A percentile compares a stretch with the other conserved stretches of the same genome.
Evolutionary conservation across 371 early-diverging fungal species (phyloP).

Genomic region (Saksenaea oblongispora): DNA sequence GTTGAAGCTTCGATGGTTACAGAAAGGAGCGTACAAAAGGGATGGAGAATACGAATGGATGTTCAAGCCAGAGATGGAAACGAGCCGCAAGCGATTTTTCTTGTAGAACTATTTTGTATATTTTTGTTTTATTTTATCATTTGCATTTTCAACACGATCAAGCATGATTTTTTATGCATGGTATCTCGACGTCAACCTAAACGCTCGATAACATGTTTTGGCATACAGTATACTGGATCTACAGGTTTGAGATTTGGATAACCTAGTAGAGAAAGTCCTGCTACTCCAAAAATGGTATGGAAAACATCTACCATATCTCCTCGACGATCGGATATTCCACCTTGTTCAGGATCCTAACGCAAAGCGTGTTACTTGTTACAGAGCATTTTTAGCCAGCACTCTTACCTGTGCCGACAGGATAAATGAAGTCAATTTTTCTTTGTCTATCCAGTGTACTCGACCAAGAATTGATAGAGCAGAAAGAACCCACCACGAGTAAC

Average conservation of each 20-base stretch:
- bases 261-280: conserved; percentile 86
- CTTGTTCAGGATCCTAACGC: conserved; percentile 74
- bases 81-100: conserved; percentile 83
- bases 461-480: conserved; percentile 88
- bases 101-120: conserved; percentile 40
- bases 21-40: conserved; percentile 91
- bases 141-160: background rate
- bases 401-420: conserved; percentile 84
- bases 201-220: conserved; percentile 66
- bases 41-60: conserved; percentile 96
- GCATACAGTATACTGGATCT: conserved; percentile 95
- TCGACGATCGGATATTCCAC: conserved; percentile 96
- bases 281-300: conserved; percentile 96
- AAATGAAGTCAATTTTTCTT: conserved; percentile 74
- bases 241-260: conserved; percentile 73
- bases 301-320: conserved; percentile 95
- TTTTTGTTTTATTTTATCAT: conserved; percentile 7
- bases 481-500: conserved; percentile 99
- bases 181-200: conserved; percentile 45
- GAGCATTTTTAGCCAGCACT: too few relatives aligned
- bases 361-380: background rate
- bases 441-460: conserved; percentile 86
- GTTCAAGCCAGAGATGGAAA: conserved; percentile 87
- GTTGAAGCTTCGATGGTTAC: conserved; percentile 90
- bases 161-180: background rate